A percentile compares a stretch with the other conserved stretches of the same genome.
Evolutionary conservation across 2,329 filamentous ascomycete genomes (phyloP).

Genomic region (Botrytis sinoallii): DNA sequence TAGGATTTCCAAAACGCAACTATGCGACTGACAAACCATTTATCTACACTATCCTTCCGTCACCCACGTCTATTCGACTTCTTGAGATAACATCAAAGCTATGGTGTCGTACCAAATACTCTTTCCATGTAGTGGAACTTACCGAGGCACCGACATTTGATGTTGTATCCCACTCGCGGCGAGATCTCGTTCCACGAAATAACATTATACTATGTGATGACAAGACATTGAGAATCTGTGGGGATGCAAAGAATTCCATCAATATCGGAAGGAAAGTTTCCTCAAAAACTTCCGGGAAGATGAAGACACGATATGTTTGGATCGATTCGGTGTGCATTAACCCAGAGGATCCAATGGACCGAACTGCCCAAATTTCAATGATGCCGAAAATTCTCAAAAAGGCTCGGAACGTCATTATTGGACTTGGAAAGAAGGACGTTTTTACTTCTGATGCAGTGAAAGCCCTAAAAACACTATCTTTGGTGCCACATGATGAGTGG

Average conservation of each 20-base stretch:
- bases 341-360: constrained; percentile 21
- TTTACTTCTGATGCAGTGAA: constrained; percentile 10
- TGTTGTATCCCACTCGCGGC: constrained; percentile 9
- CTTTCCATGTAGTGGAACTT: constrained; percentile 6
- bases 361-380: constrained; percentile 20
- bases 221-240: not conserved
- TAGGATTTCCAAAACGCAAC: not conserved
- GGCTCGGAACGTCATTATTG: constrained; percentile 19
- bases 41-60: constrained; percentile 8
- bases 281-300: not conserved
- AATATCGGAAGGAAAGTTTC: not conserved
- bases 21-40: not conserved
- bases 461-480: constrained; percentile 6
- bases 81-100: constrained; percentile 10
- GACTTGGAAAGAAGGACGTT: constrained; percentile 21
- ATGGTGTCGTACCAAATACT: constrained; percentile 4
- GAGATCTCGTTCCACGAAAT: constrained; percentile 7
- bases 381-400: constrained; percentile 22
- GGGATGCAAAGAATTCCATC: constrained; percentile 2
- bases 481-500: constrained; percentile 8
- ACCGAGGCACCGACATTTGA: constrained; percentile 4
- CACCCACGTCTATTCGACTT: constrained; percentile 8
- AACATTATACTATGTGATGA: constrained; percentile 5
- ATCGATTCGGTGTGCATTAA: constrained; percentile 24
- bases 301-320: constrained; percentile 16